Evolutionary conservation across 169 alveolate species (phyloP).

Genomic region (Babesia divergens): DNA sequence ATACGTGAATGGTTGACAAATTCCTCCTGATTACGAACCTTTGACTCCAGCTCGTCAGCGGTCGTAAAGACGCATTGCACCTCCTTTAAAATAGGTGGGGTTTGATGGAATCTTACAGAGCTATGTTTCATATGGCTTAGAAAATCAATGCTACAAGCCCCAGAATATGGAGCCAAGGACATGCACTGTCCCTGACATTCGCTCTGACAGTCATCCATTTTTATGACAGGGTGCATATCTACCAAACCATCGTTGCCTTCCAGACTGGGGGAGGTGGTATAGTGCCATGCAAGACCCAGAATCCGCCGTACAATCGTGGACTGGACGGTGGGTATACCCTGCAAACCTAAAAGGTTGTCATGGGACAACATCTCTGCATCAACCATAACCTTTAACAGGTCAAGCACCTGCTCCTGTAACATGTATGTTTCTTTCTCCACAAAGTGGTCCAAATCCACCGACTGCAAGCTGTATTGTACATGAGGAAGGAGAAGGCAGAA

Average conservation of each 20-base stretch:
- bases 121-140: neutral
- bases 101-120: neutral
- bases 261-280: slow-evolving; percentile 3
- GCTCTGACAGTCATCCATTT: neutral
- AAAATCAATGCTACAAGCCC: neutral
- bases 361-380: slow-evolving; percentile 14
- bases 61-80: slow-evolving; percentile 15
- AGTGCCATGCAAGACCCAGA: slow-evolving; percentile 37
- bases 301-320: slow-evolving; percentile 17
- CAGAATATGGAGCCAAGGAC: neutral
- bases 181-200: slow-evolving; percentile 2
- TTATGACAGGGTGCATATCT: neutral
- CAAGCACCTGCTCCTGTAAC: slow-evolving; percentile 31
- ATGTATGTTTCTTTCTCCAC: slow-evolving; percentile 32
- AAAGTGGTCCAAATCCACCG: slow-evolving; percentile 8
- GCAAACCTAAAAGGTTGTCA: slow-evolving; percentile 15
- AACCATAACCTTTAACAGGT: neutral
- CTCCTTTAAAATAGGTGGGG: neutral
- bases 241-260: neutral
- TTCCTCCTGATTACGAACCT: slow-evolving; percentile 9
- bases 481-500: slow-evolving; percentile 41
- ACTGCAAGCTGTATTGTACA: neutral
- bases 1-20: slow-evolving; percentile 18
- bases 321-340: neutral
- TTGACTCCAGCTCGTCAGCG: slow-evolving; percentile 25